phyloP scores from a whole-genome alignment of 805 yeast genomes.

The Metschnikowia anglica region DNA sequence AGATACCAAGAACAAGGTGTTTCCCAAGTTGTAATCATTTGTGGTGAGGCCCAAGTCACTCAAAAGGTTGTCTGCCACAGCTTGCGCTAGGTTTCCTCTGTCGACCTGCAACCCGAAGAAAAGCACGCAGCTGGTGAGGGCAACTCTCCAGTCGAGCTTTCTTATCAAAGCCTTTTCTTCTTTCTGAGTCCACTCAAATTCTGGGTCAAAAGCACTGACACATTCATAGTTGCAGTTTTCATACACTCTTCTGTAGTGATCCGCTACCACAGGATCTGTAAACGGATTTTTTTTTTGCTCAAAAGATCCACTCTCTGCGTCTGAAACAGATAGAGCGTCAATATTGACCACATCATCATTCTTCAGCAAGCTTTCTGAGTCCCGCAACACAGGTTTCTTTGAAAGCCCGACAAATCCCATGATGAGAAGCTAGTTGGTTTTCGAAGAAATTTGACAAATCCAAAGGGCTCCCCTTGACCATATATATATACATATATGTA shows the following conservation, averaged over 20 bases:
- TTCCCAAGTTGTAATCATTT: slow-evolving; percentile 58
- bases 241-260: slow-evolving; percentile 45
- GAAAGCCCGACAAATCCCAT: slow-evolving; percentile 12
- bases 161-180: slow-evolving; percentile 51
- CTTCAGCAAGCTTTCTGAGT: slow-evolving; percentile 8
- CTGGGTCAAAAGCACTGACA: slow-evolving; percentile 55
- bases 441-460: too few relatives aligned
- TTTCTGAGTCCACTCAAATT: slow-evolving; percentile 49
- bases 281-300: slow-evolving; percentile 21
- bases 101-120: slow-evolving; percentile 60
- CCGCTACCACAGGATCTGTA: slow-evolving; percentile 47
- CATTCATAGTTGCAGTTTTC: slow-evolving; percentile 55
- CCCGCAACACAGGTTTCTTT: background rate
- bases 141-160: slow-evolving; percentile 56
- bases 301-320: slow-evolving; percentile 13
- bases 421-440: background rate
- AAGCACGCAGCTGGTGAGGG: slow-evolving; percentile 58
- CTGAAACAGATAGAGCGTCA: slow-evolving; percentile 30
- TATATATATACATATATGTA: too few relatives aligned
- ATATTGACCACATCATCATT: slow-evolving; percentile 1
- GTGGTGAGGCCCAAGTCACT: slow-evolving; percentile 54
- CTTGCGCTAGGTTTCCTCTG: slow-evolving; percentile 56
- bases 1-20: slow-evolving; percentile 50
- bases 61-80: slow-evolving; percentile 56
- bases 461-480: too few relatives aligned